These are phyloP conservation scores for Colletotrichum acutatum DNA, from an alignment of 2,329 filamentous ascomycete genomes.

Conservation along the genomic window DNA sequence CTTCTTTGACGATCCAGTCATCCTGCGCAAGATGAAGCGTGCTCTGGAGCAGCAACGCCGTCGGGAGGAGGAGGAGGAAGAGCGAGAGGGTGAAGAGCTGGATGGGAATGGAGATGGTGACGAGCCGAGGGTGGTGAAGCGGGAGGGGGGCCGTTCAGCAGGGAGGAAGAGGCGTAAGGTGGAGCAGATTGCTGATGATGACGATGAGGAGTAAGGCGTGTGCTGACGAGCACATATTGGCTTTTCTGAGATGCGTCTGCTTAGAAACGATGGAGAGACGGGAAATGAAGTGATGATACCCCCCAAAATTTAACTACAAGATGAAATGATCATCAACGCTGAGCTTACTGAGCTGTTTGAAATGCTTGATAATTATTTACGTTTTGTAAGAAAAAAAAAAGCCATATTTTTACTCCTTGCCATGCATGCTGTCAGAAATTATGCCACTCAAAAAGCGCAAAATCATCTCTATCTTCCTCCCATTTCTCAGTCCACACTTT, in stretches of 20 bases:
- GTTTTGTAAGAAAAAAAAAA: background rate
- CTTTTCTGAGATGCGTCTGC: background rate
- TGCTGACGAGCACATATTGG: background rate
- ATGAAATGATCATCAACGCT: background rate
- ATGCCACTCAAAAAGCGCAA: background rate
- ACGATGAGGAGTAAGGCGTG: slow-evolving; percentile 27
- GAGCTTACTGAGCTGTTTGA: background rate
- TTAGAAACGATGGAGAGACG: background rate
- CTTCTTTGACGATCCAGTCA: slow-evolving; percentile 65
- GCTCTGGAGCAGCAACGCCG: slow-evolving; percentile 52
- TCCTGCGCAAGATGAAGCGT: slow-evolving; percentile 69
- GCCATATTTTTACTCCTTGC: background rate
- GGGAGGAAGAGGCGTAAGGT: slow-evolving; percentile 13
- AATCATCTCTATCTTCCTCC: background rate
- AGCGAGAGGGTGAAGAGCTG: slow-evolving; percentile 39
- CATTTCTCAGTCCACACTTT: background rate
- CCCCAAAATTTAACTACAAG: background rate
- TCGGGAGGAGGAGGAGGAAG: slow-evolving; percentile 57
- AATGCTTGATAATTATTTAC: slow-evolving; percentile 19
- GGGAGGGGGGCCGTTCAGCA: background rate
- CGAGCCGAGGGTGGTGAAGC: slow-evolving; percentile 13
- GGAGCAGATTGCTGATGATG: slow-evolving; percentile 15
- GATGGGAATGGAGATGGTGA: slow-evolving; percentile 11
- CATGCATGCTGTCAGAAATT: background rate
- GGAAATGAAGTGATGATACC: slow-evolving; percentile 7